Conservation (phyloP, 352 stramenopile genomes). For the Globisporangium yorkense region DNA sequence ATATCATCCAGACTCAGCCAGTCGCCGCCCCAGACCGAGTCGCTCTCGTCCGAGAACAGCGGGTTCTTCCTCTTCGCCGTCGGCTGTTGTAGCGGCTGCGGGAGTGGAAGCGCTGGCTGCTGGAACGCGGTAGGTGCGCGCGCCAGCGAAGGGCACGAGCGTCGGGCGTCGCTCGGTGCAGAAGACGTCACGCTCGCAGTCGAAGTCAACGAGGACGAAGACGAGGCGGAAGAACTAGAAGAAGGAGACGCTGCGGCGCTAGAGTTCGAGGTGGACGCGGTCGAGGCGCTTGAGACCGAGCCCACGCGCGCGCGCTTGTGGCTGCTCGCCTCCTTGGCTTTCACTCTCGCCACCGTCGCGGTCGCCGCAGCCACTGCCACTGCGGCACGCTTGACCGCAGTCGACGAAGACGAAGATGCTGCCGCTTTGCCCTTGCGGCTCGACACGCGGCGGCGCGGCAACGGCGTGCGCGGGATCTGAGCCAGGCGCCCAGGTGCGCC, state of each 20-base stretch:
- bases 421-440: constrained; percentile 11
- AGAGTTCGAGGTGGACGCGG: neutral
- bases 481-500: constrained; percentile 31
- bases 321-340: constrained; percentile 6
- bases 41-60: constrained; percentile 14
- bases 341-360: too few species aligned
- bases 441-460: constrained; percentile 27
- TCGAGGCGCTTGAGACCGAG: neutral
- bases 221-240: neutral
- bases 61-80: constrained; percentile 4
- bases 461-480: constrained; percentile 30
- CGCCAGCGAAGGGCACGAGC: neutral
- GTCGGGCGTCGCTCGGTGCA: neutral
- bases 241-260: neutral
- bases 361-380: neutral
- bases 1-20: constrained; percentile 11
- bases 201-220: neutral
- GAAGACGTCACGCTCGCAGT: neutral
- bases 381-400: neutral
- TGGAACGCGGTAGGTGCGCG: neutral
- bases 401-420: neutral
- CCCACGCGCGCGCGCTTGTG: constrained; percentile 10
- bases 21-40: constrained; percentile 2
- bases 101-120: neutral
- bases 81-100: neutral